Base-by-base conservation (phyloP, 2,329 filamentous ascomycete species). In the Nigrograna mackinnonii region DNA sequence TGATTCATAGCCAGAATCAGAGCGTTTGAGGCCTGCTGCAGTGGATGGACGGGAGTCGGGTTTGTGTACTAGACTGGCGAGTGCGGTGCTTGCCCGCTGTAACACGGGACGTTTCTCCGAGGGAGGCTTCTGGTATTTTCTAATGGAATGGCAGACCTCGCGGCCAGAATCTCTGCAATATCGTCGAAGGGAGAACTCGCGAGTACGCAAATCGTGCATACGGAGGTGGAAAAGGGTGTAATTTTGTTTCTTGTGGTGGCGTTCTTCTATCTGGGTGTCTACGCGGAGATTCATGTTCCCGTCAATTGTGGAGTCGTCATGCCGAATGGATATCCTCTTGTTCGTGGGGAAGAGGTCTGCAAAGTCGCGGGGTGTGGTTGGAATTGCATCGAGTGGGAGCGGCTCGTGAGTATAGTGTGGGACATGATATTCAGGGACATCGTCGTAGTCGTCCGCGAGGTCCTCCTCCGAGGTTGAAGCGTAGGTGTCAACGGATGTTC, bases 211-310 rank as follows among this genome's bases (percentile, higher is more conserved):
- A 67, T 97, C 90, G 66, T 96, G 86, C 90, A 99, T 96, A 58
- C 91, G 87, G 46, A 97, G 77, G 68, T 99, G 92, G 71, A 96
- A 97, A 35, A 99, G 84, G 4, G 84, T 89, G 57, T 87, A 81
- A 55, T 83, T 83, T 49, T 84, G 80, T 50, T 80, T 80, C 39
- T 72, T 71, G 31, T 78, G 76, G 30, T 80, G 79, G 19, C 79
- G 78, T 19, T 75, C 72, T 19, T 74, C 70, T 34, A 89, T 80
- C 49, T 87, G 76, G 5, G 89, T 92, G 64, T 96, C 91, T 44
- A 97, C 79, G 22, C 91, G 85, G 43, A 99, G 78, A 65, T 97
- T 97, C 90, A 96, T 95, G 75, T 96, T 96, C 24, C 92, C 92
- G 65, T 99, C 92, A 4, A 85, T 72, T 0, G 91, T 94, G 36